Percentiles rank a stretch among this genome's conserved stretches.
phyloP scores from a whole-genome alignment of 176 grass and related monocot species.

The Zizania latifolia region DNA sequence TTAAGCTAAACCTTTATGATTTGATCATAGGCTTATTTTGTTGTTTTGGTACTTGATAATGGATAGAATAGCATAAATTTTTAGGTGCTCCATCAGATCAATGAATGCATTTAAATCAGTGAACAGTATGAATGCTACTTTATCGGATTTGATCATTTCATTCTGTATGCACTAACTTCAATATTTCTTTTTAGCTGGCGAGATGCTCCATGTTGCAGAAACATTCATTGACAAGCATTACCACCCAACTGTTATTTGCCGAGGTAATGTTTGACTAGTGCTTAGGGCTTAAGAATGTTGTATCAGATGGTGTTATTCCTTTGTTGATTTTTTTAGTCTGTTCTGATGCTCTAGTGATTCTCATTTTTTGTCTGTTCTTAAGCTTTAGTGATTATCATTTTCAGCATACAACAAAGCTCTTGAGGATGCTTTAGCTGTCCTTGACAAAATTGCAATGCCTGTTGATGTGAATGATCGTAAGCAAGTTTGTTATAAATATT shows the following conservation, averaged over 20 bases:
- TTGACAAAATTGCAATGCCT: constrained; percentile 94
- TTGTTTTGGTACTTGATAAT: background rate
- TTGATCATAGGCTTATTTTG: background rate
- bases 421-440: constrained; percentile 62
- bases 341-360: constrained; percentile 19
- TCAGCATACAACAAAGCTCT: constrained; percentile 77
- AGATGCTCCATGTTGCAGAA: constrained; percentile 97
- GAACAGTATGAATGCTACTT: background rate
- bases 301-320: background rate
- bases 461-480: constrained; percentile 93
- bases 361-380: too few relatives aligned
- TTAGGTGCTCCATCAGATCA: background rate
- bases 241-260: constrained; percentile 94
- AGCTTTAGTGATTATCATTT: background rate
- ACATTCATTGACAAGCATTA: constrained; percentile 87
- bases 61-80: background rate
- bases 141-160: background rate
- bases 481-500: constrained; percentile 24
- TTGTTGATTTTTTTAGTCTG: background rate
- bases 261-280: constrained; percentile 48
- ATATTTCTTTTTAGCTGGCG: constrained; percentile 73
- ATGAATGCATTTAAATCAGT: background rate
- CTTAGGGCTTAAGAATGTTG: too few relatives aligned
- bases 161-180: background rate
- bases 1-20: background rate